A percentile compares a stretch with the other conserved stretches of the same genome.
phyloP scores from a whole-genome alignment of 2,329 filamentous ascomycete species.

The Penicillium sp. region DNA sequence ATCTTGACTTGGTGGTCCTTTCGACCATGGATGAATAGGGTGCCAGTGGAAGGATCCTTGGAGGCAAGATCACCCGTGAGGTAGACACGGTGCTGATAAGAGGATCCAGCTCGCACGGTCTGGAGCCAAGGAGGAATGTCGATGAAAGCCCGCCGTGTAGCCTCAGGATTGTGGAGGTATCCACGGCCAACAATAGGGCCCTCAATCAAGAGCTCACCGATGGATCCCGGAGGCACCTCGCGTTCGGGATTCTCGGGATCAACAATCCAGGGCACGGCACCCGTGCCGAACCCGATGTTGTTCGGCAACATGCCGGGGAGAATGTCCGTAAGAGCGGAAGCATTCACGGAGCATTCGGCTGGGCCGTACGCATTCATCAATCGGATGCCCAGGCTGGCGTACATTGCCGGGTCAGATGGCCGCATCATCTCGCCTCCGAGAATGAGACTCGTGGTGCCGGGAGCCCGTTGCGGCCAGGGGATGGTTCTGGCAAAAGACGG shows the following conservation, averaged over 20 bases:
- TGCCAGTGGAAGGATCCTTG: neutral
- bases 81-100: neutral
- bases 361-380: slow-evolving; percentile 7
- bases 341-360: slow-evolving; percentile 3
- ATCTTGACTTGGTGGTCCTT: slow-evolving; percentile 7
- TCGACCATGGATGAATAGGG: neutral
- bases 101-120: neutral
- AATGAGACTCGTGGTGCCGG: neutral
- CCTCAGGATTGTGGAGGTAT: neutral
- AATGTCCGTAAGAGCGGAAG: neutral
- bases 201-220: slow-evolving; percentile 5
- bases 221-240: neutral
- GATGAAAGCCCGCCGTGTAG: neutral
- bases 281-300: neutral
- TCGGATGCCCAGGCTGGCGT: neutral
- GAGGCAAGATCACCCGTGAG: slow-evolving; percentile 3
- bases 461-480: neutral
- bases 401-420: neutral
- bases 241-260: neutral
- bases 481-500: neutral
- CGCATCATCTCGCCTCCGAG: slow-evolving; percentile 4
- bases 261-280: neutral
- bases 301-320: neutral
- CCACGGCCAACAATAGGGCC: slow-evolving; percentile 2
- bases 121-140: slow-evolving; percentile 1